Percentiles rank a stretch among this genome's conserved stretches.
Conservation (phyloP, 179 eudicot species). For the Spinacia oleracea region DNA sequence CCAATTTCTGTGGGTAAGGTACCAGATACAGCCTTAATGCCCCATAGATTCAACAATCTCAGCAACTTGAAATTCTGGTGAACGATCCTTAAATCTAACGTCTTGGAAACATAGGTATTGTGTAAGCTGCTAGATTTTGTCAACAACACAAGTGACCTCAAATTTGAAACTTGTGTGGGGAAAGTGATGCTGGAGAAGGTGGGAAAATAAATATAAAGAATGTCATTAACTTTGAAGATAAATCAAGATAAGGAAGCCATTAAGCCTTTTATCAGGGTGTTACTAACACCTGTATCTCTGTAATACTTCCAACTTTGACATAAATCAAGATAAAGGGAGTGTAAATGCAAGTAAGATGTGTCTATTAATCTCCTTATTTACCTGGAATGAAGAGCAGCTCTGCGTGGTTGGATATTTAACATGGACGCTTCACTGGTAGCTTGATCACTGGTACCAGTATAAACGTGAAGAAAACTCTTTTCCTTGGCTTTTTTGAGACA, state of each 20-base stretch:
- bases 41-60: constrained; percentile 20
- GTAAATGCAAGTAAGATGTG: too few species aligned
- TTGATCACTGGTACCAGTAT: constrained; percentile 14
- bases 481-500: constrained; percentile 37
- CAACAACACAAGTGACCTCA: constrained; percentile 29
- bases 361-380: neutral
- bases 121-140: constrained; percentile 14
- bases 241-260: too few species aligned
- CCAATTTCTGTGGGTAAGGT: constrained; percentile 30
- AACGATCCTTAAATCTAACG: constrained; percentile 7
- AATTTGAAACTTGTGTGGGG: constrained; percentile 20
- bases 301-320: too few species aligned
- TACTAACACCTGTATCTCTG: too few species aligned
- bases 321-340: too few species aligned
- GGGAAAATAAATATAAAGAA: constrained; percentile 24
- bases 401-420: constrained; percentile 5
- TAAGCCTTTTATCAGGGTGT: too few species aligned
- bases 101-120: constrained; percentile 17
- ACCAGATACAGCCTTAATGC: neutral
- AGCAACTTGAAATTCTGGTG: constrained; percentile 27
- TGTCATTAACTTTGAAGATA: neutral
- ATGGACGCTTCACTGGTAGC: neutral
- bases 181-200: constrained; percentile 7
- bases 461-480: constrained; percentile 15
- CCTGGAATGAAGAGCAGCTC: constrained; percentile 23